Evolutionary conservation across 2,329 filamentous ascomycete species (phyloP), one percentile per base, ranked within the genome.

Genomic region (Rutstroemia sp.): DNA sequence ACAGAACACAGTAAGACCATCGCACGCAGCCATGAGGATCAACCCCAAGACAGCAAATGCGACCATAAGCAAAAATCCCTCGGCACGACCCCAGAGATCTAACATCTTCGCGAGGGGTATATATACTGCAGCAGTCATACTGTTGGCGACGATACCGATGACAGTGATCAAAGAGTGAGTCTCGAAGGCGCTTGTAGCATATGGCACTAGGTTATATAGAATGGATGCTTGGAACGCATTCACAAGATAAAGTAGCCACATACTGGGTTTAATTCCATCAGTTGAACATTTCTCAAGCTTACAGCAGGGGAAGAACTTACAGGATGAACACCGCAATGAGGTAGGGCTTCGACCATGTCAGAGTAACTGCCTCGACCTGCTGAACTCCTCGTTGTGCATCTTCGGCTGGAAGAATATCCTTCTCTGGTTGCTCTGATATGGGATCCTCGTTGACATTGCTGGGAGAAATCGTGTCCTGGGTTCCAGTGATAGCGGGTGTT

Each of bases 21-120:
- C 74, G 67, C 79, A 86, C 0, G 74, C 76, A 14, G 86, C 87
- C 74, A 87, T 87, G 70, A 89, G 77, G 61, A 85, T 75, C 59
- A 87, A 75, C 7, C 75, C 76, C 17, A 42, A 42, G 8, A 19
- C 17, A 17, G 39, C 39, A 19, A 42, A 42, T 10, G 30, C 9
- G 30, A 34, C 30, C 30, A 79, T 80, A 47, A 84, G 59, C n/a
- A 77, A 67, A 61, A 85, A 80, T 10, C 83, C 84, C 65, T 86
- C 79, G n/a, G 84, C 79, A 42, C 85, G 80, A 56, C 84, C 85
- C 75, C 82, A 88, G 38, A 86, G 73, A 70, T 88, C 82, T 54
- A 87, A 75, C 27, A 87, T 74, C 69, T 88, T 88, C 53, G 85
- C 83, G 60, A 86, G 76, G 1, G 84, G 81, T 14, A 87, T 77